Percentiles rank a stretch among this genome's conserved stretches.
phyloP scores from a whole-genome alignment of 495 filamentous ascomycete genomes.

The Sabuloglossum arenarium region DNA sequence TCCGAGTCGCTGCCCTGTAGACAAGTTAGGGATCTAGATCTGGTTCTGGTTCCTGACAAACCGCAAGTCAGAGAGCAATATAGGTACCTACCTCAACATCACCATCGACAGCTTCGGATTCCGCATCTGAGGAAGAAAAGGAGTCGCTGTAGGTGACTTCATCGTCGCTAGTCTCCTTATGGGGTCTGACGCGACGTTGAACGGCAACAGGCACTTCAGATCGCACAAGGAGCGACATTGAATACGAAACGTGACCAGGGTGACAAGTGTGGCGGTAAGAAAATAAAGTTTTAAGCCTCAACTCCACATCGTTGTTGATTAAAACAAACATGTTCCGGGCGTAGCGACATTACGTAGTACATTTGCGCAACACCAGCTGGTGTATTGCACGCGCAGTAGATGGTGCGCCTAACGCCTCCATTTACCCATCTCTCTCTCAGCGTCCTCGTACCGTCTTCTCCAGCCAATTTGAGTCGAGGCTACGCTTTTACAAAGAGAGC shows the following conservation, averaged over 20 bases:
- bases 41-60: background rate
- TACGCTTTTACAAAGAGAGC: background rate
- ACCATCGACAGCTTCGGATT: background rate
- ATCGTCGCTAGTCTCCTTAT: background rate
- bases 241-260: background rate
- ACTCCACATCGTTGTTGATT: background rate
- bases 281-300: conserved; percentile 2
- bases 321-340: too few species aligned
- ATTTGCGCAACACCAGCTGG: too few species aligned
- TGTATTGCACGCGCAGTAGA: background rate
- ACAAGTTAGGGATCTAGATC: background rate
- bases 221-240: background rate
- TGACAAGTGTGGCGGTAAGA: background rate
- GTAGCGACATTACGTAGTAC: too few species aligned
- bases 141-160: background rate
- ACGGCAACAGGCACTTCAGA: background rate
- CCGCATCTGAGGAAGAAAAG: background rate
- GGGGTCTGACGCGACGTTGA: background rate
- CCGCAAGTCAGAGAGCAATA: background rate
- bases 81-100: background rate
- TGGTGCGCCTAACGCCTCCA: background rate
- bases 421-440: background rate
- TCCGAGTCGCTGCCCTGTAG: background rate
- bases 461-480: background rate
- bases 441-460: background rate